Percentiles rank a stretch among this genome's conserved stretches.
phyloP scores from a whole-genome alignment of 352 stramenopile species.

The Pythium guiyangense region DNA sequence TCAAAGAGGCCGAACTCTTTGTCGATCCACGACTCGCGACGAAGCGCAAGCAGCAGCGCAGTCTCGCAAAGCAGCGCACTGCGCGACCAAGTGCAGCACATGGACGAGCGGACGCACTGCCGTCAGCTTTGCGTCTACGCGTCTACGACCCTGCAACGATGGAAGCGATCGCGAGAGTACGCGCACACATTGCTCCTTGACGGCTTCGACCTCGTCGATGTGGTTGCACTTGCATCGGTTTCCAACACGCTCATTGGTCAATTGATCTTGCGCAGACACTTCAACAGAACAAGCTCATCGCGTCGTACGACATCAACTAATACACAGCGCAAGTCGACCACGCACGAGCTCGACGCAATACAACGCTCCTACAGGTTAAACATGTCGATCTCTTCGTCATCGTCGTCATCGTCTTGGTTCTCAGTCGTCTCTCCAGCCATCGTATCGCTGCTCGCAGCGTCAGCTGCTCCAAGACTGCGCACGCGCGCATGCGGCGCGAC shows the following conservation, averaged over 20 bases:
- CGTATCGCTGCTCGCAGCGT: conserved; percentile 4
- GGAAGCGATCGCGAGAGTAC: conserved; percentile 36
- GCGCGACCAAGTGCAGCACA: conserved; percentile 3
- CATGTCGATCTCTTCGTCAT: conserved; percentile 59
- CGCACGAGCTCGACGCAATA: neutral
- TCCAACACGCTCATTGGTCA: no score
- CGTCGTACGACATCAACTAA: conserved; percentile 10
- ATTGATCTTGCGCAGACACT: conserved; percentile 8
- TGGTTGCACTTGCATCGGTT: no score
- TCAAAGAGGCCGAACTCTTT: conserved; percentile 41
- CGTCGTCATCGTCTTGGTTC: conserved; percentile 14
- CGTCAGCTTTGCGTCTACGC: conserved; percentile 24
- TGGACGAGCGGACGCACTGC: conserved; percentile 1
- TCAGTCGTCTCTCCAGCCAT: conserved; percentile 10
- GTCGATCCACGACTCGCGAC: conserved; percentile 31
- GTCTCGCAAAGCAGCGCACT: neutral
- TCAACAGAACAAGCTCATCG: conserved; percentile 12
- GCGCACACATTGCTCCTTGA: neutral
- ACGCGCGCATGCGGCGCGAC: neutral
- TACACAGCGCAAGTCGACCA: neutral
- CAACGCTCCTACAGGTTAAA: conserved; percentile 29
- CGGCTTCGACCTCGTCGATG: neutral
- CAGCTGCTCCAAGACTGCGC: conserved; percentile 3
- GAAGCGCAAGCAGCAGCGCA: conserved; percentile 7
- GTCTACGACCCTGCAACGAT: conserved; percentile 37